Conservation (phyloP, 148 eudicot species). For the Amaranthus cruentus region DNA sequence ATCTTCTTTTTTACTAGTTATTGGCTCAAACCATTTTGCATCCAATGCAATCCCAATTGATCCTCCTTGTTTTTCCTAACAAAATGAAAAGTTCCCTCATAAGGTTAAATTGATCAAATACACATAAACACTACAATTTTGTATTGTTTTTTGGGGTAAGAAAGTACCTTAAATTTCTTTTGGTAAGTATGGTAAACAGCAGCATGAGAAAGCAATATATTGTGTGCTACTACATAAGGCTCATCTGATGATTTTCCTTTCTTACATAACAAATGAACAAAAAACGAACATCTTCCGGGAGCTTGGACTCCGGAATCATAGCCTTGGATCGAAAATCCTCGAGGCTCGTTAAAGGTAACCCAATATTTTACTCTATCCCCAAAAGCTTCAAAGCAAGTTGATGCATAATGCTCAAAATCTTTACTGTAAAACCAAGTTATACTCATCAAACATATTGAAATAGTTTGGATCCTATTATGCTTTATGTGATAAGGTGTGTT, state of each 20-base stretch:
- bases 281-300: conserved; percentile 87
- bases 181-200: conserved; percentile 61
- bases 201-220: conserved; percentile 82
- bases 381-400: conserved; percentile 76
- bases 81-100: not conserved
- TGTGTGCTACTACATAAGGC: conserved; percentile 88
- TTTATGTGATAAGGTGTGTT: too few relatives aligned
- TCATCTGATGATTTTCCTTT: conserved; percentile 72
- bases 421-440: conserved; percentile 34
- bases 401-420: conserved; percentile 71
- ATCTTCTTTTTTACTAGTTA: conserved; percentile 60
- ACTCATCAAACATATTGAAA: not conserved
- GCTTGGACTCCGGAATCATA: conserved; percentile 87
- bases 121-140: too few relatives aligned
- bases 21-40: conserved; percentile 88
- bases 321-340: conserved; percentile 67
- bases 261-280: conserved; percentile 66
- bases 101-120: not conserved
- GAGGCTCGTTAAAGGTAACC: conserved; percentile 99
- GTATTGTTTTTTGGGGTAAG: not conserved
- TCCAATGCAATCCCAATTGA: conserved; percentile 72
- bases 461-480: not conserved
- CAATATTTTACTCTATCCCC: conserved; percentile 93
- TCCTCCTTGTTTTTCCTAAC: conserved; percentile 72
- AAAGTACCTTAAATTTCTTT: conserved; percentile 62